Conservation (phyloP, 1,284 basidiomycete species). For the Peniophora sp. region DNA sequence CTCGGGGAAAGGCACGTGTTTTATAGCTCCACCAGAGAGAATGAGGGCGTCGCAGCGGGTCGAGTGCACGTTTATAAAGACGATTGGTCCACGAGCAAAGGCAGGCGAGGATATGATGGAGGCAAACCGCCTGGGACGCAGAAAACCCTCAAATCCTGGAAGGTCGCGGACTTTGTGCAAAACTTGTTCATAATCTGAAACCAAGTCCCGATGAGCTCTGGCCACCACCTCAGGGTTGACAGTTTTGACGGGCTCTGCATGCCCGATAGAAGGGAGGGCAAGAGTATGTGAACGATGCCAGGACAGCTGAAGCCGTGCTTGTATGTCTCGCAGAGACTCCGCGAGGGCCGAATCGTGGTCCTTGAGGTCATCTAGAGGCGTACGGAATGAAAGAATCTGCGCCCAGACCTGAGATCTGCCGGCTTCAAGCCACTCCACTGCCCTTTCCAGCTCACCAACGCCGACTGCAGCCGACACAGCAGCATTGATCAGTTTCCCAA, state of each 20-base stretch:
- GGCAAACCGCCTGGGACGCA: background rate
- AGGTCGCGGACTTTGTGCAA: background rate
- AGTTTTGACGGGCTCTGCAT: background rate
- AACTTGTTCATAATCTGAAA: background rate
- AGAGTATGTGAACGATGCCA: background rate
- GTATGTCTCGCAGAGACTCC: background rate
- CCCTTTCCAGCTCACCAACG: background rate
- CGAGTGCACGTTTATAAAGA: background rate
- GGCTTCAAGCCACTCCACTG: background rate
- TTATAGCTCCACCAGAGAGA: too few species aligned
- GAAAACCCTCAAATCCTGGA: conserved; percentile 9
- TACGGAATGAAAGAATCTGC: background rate
- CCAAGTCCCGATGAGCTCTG: background rate
- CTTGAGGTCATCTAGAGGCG: background rate
- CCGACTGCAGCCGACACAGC: background rate
- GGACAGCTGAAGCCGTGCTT: background rate
- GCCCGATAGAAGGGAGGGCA: background rate
- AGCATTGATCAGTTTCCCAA: background rate
- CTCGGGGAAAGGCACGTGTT: too few species aligned
- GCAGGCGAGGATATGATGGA: background rate
- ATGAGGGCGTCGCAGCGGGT: background rate
- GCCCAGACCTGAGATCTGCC: background rate
- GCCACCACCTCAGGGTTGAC: background rate
- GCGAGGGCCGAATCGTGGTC: background rate
- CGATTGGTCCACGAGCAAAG: background rate